Evolutionary conservation across 768 basidiomycete species (phyloP).

Genomic region (Boletus fagicola): DNA sequence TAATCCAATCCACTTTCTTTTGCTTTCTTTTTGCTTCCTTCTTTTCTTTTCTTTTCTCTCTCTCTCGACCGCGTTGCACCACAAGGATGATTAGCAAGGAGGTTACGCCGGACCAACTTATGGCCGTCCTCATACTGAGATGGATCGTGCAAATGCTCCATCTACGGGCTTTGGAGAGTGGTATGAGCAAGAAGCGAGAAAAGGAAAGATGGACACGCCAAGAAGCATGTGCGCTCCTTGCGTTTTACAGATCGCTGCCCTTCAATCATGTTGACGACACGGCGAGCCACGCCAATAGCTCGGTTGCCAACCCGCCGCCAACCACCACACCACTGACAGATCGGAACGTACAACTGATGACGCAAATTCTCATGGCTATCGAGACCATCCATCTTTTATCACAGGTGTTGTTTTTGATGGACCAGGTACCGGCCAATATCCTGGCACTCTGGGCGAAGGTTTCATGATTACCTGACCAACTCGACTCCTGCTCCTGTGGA

Average conservation of each 20-base stretch:
- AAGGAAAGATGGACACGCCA: constrained; percentile 65
- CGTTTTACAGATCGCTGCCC: constrained; percentile 38
- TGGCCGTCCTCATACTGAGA: constrained; percentile 56
- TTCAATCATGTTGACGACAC: constrained; percentile 1
- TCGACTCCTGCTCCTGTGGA: constrained; percentile 19
- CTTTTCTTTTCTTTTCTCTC: background rate
- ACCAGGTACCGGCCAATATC: constrained; percentile 44
- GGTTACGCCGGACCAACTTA: constrained; percentile 39
- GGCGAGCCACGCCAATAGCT: constrained; percentile 20
- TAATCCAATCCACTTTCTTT: background rate
- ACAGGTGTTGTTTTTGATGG: constrained; percentile 57
- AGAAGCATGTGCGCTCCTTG: constrained; percentile 61
- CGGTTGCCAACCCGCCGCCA: constrained; percentile 12
- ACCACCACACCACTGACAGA: constrained; percentile 40
- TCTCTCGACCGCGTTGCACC: background rate
- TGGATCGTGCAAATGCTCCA: constrained; percentile 58
- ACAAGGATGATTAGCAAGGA: background rate
- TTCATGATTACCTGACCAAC: constrained; percentile 54
- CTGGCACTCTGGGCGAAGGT: constrained; percentile 53
- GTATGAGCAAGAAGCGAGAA: constrained; percentile 53
- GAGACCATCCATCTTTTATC: constrained; percentile 62
- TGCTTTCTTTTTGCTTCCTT: background rate
- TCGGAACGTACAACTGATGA: constrained; percentile 64
- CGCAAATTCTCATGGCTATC: constrained; percentile 58
- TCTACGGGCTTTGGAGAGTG: constrained; percentile 48